phyloP scores from a whole-genome alignment of 2,329 filamentous ascomycete genomes.

The Helotiales sp. region DNA sequence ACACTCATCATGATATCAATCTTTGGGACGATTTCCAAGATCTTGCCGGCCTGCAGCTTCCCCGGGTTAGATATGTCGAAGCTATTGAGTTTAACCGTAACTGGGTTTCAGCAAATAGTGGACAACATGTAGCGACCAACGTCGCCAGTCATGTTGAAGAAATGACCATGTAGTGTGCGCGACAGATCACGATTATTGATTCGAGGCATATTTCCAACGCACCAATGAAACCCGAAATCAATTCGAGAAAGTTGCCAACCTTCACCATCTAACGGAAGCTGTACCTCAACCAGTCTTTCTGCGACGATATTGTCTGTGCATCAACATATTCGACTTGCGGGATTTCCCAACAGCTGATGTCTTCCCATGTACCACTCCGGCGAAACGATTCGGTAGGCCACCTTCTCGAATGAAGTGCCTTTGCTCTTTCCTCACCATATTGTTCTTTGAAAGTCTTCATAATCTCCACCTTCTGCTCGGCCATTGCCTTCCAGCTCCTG shows the following conservation, averaged over 20 bases:
- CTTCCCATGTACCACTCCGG: no score
- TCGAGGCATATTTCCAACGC: neutral
- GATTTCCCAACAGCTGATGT: neutral
- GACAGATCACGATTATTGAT: neutral
- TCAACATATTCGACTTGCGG: neutral
- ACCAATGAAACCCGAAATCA: no score
- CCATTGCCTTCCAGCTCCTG: neutral
- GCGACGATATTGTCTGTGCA: neutral
- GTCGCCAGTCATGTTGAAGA: no score
- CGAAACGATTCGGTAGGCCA: neutral
- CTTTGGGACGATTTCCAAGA: neutral
- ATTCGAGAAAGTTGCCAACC: no score
- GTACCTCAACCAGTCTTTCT: neutral
- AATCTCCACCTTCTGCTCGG: neutral
- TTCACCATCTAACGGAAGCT: no score
- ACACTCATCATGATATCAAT: neutral
- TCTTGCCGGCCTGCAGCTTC: no score
- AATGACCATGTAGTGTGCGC: no score
- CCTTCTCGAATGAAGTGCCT: neutral
- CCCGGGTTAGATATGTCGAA: no score
- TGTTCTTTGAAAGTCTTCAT: neutral
- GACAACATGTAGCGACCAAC: no score
- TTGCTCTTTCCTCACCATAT: neutral
- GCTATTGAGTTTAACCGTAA: no score
- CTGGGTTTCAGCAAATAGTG: no score